Base-by-base conservation (phyloP, 2,329 filamentous ascomycete species). In the Fonsecaea nubica region DNA sequence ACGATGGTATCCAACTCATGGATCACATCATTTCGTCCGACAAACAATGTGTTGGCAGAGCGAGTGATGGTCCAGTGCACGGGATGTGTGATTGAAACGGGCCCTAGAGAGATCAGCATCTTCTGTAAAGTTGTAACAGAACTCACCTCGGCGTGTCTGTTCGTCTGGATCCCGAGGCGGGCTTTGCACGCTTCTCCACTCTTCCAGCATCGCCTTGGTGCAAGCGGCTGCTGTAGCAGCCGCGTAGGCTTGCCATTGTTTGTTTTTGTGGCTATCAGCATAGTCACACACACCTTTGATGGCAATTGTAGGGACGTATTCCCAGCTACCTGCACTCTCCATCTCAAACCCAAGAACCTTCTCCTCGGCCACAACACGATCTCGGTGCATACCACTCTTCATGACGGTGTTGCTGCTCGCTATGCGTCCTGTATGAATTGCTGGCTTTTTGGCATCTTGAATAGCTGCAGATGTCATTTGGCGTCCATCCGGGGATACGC, bases 331-430 rank as follows among this genome's bases (percentile, higher is more conserved):
- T 42, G 69, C 65, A 52, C 66, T 67, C 33, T 71, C 70, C 70
- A 73, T 74, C 55, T 74, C 72, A 54, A 73, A 73, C 6, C 68
- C 72, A 38, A 74, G 68, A 30, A 74, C 40, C 12, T 67, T 62
- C 15, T 70, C 52, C n/a, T 66, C n/a, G 6, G 63, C 53, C 3
- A 78, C 75, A 18, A 81, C 71, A 0, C 30, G 15, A 56, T 83
- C 80, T 12, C 80, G 75, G n/a, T 76, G 66, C 13, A 71, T 56
- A 1, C 75, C 77, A n/a, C 76, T 77, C 53, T 79, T 80, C 65
- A 83, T 78, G 0, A 83, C 77, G 1, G 72, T 74, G 58, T 82
- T 76, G 12, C 76, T 78, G 1, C 78, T 81, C 3, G 75, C 80
- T 2, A 82, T 74, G 0, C 69, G 59, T 0, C 81, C 80, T 36